These are phyloP conservation scores for Halophytophthora batemanensis DNA, from an alignment of 352 stramenopile species.

Conservation along the genomic window DNA sequence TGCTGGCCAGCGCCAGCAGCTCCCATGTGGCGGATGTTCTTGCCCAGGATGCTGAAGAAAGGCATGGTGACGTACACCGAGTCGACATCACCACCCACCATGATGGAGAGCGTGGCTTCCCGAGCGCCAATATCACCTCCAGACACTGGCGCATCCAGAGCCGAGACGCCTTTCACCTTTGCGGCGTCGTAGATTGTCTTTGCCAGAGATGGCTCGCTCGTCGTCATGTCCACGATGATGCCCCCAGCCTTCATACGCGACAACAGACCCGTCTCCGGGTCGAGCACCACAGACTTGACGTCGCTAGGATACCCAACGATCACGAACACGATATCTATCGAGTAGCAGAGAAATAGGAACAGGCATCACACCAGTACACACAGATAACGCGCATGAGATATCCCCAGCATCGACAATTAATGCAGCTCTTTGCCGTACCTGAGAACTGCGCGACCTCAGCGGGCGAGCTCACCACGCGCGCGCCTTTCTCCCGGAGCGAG, in stretches of 20 bases:
- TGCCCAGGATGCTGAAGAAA: slow-evolving; percentile 87
- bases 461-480: slow-evolving; percentile 65
- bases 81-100: slow-evolving; percentile 87
- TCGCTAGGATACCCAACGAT: slow-evolving; percentile 89
- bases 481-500: slow-evolving; percentile 68
- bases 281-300: slow-evolving; percentile 73
- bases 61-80: slow-evolving; percentile 79
- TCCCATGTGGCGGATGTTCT: slow-evolving; percentile 89
- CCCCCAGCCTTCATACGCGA: slow-evolving; percentile 72
- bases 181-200: slow-evolving; percentile 83
- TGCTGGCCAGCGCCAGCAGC: slow-evolving; percentile 77
- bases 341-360: not conserved
- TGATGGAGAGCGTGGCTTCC: slow-evolving; percentile 87
- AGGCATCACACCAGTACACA: not conserved
- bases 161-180: slow-evolving; percentile 66
- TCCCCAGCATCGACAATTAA: not conserved
- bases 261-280: slow-evolving; percentile 59
- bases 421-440: slow-evolving; percentile 43
- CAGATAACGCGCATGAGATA: not conserved
- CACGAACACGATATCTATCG: slow-evolving; percentile 85
- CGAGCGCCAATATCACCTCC: slow-evolving; percentile 87
- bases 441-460: slow-evolving; percentile 76
- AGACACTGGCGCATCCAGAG: slow-evolving; percentile 82
- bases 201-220: slow-evolving; percentile 82
- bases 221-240: slow-evolving; percentile 91